Percentiles rank a stretch among this genome's conserved stretches.
phyloP scores from a whole-genome alignment of 139 green algal species.

The Spirogloea muscicola region DNA sequence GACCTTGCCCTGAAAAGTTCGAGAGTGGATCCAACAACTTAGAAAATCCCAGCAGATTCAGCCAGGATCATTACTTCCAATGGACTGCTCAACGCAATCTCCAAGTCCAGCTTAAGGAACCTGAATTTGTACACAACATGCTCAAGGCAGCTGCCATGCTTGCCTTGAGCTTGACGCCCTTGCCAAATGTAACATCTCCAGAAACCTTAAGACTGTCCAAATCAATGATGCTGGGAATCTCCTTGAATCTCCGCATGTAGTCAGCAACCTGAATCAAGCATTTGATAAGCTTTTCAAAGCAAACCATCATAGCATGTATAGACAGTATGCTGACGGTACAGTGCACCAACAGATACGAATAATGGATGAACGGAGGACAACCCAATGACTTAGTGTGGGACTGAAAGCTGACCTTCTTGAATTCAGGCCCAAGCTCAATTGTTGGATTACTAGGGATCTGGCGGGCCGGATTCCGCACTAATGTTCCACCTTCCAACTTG shows the following conservation, averaged over 20 bases:
- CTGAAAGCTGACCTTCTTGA: slow-evolving; percentile 45
- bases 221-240: slow-evolving; percentile 37
- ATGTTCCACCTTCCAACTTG: slow-evolving; percentile 1
- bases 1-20: slow-evolving; percentile 25
- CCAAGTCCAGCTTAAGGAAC: background rate
- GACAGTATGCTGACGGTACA: too few species aligned
- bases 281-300: too few species aligned
- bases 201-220: slow-evolving; percentile 34
- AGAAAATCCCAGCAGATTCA: background rate
- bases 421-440: slow-evolving; percentile 17
- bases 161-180: slow-evolving; percentile 29
- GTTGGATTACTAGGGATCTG: background rate
- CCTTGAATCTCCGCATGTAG: slow-evolving; percentile 27
- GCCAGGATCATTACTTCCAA: background rate
- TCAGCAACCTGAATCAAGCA: slow-evolving; percentile 31
- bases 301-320: too few species aligned
- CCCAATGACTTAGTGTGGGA: too few species aligned
- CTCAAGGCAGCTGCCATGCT: background rate
- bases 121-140: background rate
- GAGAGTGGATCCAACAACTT: background rate
- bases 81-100: background rate
- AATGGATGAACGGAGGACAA: too few species aligned
- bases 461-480: slow-evolving; percentile 15
- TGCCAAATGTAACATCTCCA: slow-evolving; percentile 14
- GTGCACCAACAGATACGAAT: too few species aligned